Evolutionary conservation across 129 eudicot genomes (phyloP), one percentile per base, ranked within the genome.

Genomic region (Flaveria bidentis): DNA sequence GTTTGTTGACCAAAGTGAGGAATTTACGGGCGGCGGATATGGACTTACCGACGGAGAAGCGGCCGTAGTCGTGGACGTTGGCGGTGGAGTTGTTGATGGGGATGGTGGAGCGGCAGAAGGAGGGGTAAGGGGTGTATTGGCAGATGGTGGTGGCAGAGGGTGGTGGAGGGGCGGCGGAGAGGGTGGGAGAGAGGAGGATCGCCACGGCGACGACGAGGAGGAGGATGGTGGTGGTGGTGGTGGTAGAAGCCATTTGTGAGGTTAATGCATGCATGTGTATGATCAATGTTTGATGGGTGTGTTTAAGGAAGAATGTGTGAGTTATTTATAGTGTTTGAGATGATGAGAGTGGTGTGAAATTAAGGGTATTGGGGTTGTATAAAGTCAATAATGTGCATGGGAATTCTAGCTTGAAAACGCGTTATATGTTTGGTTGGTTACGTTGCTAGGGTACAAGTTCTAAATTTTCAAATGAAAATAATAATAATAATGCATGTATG

Each of bases 11-110:
- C 23, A 92, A 28, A 16, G 53, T 14, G 25, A 87, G 67, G 72
- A 92, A 89, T 14, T 84, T 87, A 1, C 26, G 16, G 7, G 96
- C 89, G 0, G 88, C 33, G 1, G 89, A 86, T 20, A 89, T 46
- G 77, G 97, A 92, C 75, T 86, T 87, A 1, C 79, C 81, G 70
- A 92, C 77, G 15, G 96, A 92, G 28, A 87, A 79, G 9, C 89
- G 85, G 1, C 89, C 85, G 45, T 80, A 89, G 55, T 89, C 91
- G 74, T 89, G 75, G 76, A 87, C 87, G 77, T 71, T 82, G 75
- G 89, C 84, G 5, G 89, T 53, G 58, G 85, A 74, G 71, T 82
- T 79, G 78, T 50, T 64, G 53, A 67, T 72, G 25, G 87, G 83
- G 25, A 87, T 89, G 5, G 80, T 28, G 12, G 85, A 68, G 75